A percentile compares a stretch with the other conserved stretches of the same genome.
Conservation (phyloP, 306 rosid species). For the Corylus avellana region DNA sequence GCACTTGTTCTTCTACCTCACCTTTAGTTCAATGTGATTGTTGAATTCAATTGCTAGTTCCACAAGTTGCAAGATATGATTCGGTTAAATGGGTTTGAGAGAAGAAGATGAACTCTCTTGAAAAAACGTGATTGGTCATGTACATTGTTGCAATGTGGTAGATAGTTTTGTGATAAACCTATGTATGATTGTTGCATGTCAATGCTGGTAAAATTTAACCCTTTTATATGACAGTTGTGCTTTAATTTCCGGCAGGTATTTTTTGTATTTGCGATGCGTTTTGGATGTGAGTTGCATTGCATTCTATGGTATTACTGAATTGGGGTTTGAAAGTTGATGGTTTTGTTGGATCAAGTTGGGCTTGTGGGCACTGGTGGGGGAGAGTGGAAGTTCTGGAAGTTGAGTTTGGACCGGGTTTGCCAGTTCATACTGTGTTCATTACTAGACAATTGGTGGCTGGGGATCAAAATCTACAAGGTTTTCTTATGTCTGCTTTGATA, state of each 20-base stretch:
- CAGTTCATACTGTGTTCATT: constrained; percentile 60
- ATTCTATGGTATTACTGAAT: not conserved
- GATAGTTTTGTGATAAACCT: not conserved
- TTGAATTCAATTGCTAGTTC: not conserved
- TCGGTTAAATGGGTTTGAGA: not conserved
- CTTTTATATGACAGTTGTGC: constrained; percentile 36
- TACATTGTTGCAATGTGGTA: not conserved
- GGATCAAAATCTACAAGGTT: constrained; percentile 51
- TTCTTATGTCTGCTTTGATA: constrained; percentile 4
- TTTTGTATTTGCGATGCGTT: constrained; percentile 1
- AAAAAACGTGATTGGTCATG: not conserved
- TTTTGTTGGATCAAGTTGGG: constrained; percentile 34
- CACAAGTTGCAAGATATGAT: not conserved
- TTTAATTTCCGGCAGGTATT: constrained; percentile 1
- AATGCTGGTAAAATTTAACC: not conserved
- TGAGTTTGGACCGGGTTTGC: constrained; percentile 78
- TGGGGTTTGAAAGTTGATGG: too few relatives aligned
- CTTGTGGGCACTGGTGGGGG: constrained; percentile 38
- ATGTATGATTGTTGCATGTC: not conserved
- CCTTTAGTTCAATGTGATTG: not conserved
- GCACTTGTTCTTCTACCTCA: not conserved
- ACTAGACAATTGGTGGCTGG: constrained; percentile 44
- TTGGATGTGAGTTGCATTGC: not conserved
- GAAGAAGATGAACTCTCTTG: not conserved
- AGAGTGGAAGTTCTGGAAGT: constrained; percentile 65